phyloP scores from a whole-genome alignment of 805 yeast species.

The Wickerhamomyces strasburgensis region DNA sequence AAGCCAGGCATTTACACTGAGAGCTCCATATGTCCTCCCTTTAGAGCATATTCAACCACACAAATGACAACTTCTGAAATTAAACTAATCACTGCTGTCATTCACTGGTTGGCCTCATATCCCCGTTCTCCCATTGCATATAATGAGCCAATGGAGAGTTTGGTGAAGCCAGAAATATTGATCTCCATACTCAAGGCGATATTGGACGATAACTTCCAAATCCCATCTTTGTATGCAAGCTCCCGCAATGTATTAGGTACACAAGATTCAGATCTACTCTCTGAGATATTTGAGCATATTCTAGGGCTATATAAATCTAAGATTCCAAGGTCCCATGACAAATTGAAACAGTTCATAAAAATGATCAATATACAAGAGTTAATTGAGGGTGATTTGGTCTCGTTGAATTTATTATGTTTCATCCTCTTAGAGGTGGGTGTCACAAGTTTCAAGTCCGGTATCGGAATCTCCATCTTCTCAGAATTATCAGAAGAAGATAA shows the following conservation, averaged over 20 bases:
- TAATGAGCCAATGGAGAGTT: slow-evolving; percentile 13
- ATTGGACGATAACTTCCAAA: slow-evolving; percentile 5
- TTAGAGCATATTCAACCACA: no score
- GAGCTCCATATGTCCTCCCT: no score
- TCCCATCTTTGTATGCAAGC: no score
- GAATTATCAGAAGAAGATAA: slow-evolving; percentile 12
- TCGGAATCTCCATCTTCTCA: slow-evolving; percentile 10
- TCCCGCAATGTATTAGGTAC: background rate
- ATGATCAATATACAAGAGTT: slow-evolving; percentile 8
- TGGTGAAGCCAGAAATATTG: slow-evolving; percentile 23
- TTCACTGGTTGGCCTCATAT: slow-evolving; percentile 5
- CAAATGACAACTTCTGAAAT: no score
- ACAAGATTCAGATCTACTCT: slow-evolving; percentile 2
- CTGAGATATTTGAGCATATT: slow-evolving; percentile 1
- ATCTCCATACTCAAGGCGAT: slow-evolving; percentile 7
- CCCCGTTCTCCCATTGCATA: slow-evolving; percentile 2
- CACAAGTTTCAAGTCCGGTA: slow-evolving; percentile 15
- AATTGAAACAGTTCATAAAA: slow-evolving; percentile 6
- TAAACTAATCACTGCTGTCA: slow-evolving; percentile 5
- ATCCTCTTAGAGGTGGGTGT: slow-evolving; percentile 17
- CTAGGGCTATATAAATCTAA: no score
- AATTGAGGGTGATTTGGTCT: slow-evolving; percentile 6
- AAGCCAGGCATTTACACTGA: no score
- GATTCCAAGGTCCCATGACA: background rate
- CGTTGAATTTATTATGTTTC: slow-evolving; percentile 12